Percentiles rank a stretch among this genome's conserved stretches.
Evolutionary conservation across 495 filamentous ascomycete genomes (phyloP).

Genomic region (Aspergillus campestris): DNA sequence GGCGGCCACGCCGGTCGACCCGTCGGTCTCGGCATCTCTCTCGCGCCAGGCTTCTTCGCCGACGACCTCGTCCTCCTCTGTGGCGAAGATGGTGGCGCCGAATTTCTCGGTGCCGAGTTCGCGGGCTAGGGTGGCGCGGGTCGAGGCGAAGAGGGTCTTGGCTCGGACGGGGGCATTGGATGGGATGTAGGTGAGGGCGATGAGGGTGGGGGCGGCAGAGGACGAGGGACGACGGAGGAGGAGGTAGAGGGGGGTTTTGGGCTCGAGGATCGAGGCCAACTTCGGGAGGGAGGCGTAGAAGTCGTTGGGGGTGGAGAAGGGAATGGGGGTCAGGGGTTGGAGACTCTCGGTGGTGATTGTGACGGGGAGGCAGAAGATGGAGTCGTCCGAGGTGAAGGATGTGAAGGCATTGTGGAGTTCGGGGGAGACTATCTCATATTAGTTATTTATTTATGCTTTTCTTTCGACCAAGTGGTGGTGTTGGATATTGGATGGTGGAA

Average conservation of each 20-base stretch:
- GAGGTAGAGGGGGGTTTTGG: slow-evolving; percentile 72
- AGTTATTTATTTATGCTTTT: slow-evolving; percentile 3
- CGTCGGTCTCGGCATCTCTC: slow-evolving; percentile 56
- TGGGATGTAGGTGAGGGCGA: slow-evolving; percentile 85
- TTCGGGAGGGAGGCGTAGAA: slow-evolving; percentile 54
- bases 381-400: slow-evolving; percentile 52
- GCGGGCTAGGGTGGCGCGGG: slow-evolving; percentile 70
- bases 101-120: slow-evolving; percentile 90
- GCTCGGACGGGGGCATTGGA: slow-evolving; percentile 82
- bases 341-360: slow-evolving; percentile 73
- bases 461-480: neutral
- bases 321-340: slow-evolving; percentile 52
- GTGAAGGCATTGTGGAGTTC: slow-evolving; percentile 82
- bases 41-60: slow-evolving; percentile 64
- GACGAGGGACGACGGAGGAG: slow-evolving; percentile 62
- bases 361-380: slow-evolving; percentile 70
- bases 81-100: slow-evolving; percentile 69
- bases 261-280: slow-evolving; percentile 63
- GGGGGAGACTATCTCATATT: slow-evolving; percentile 55
- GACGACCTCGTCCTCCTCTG: slow-evolving; percentile 57
- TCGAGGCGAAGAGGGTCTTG: slow-evolving; percentile 93
- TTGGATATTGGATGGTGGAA: neutral
- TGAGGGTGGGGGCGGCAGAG: slow-evolving; percentile 38
- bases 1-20: slow-evolving; percentile 6
- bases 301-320: slow-evolving; percentile 37